phyloP scores from a whole-genome alignment of 2,329 filamentous ascomycete species.

The Diaporthe australafricana region DNA sequence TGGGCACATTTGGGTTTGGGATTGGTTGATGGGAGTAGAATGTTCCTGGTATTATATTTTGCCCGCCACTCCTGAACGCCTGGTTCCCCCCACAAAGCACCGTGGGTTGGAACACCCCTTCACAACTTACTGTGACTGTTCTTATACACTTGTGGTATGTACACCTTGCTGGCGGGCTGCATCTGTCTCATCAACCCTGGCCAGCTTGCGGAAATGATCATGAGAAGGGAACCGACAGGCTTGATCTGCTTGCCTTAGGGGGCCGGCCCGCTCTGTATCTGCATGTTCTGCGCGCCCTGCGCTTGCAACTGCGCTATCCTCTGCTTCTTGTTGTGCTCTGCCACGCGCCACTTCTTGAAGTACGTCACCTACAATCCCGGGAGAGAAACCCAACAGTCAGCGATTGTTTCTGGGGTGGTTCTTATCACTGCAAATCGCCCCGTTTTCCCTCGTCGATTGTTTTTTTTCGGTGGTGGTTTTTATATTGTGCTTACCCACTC shows the following conservation, averaged over 20 bases:
- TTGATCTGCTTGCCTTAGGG: not conserved
- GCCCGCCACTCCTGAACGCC: slow-evolving; percentile 11
- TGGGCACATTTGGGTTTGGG: too few relatives aligned
- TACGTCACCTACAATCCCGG: slow-evolving; percentile 83
- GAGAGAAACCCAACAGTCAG: not conserved
- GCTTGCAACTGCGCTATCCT: slow-evolving; percentile 80
- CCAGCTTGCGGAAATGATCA: not conserved
- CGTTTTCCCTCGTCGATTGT: not conserved
- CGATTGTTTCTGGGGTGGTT: too few relatives aligned
- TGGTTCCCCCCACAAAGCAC: not conserved
- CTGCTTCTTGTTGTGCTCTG: slow-evolving; percentile 87
- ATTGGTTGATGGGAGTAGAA: not conserved
- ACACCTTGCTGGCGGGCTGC: too few relatives aligned
- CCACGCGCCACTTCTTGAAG: slow-evolving; percentile 96
- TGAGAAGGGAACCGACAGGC: too few relatives aligned
- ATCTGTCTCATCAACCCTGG: not conserved
- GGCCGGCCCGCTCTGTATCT: slow-evolving; percentile 42
- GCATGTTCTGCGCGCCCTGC: slow-evolving; percentile 76
- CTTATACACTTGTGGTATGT: not conserved
- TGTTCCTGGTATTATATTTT: slow-evolving; percentile 18
- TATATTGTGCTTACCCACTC: slow-evolving; percentile 79
- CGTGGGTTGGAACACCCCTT: not conserved
- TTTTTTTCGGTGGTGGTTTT: too few relatives aligned
- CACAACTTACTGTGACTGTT: not conserved
- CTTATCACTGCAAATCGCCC: not conserved